Base-by-base conservation (phyloP, 441 rosid genomes). In the Adansonia madagascariensis region DNA sequence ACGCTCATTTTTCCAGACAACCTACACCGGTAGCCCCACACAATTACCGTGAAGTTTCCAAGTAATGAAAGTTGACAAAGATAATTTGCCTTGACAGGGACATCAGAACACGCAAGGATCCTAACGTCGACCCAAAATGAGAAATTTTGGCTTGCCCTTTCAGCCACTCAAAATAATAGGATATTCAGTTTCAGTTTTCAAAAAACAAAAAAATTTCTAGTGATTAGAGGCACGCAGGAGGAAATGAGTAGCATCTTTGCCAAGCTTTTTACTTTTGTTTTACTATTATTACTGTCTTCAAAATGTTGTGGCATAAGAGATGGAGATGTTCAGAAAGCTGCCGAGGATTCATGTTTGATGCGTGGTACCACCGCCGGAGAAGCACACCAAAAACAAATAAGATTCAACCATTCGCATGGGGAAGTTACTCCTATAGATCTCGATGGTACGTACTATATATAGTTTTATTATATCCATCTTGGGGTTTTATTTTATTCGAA, bases 371-470 rank as follows among this genome's bases (percentile, higher is more conserved):
- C 14, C 43, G 20, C 1, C 46, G 24, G 24, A 70, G 61, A 27
- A 8, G 61, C 74, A 50, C 24, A 68, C 41, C 20, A 52, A 8
- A 70, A 50, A 24, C 15, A 15, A 3, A 27, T 70, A 70, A 8
- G 35, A 27, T 52, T 70, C 44, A 70, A 70, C 61, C 24, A 15
- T 50, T 50, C 61, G 2, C 24, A 27, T 27, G 74, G 46, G 3
- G 52, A 50, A 15, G 24, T 52, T 70, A 12, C 57, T 8, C 61
- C 74, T 47, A 27, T 52, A 52, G 46, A 70, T 52, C 46, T 70
- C 4, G 15, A 70, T 27, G 74, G 60, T 61, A 61, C 4, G 63
- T 59, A 6, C 9, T 6, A 56, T 56, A 8, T 18, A 57, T 18
- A 20, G 24, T 8, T 57, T 17, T 57, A 55, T 11, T n/a, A 15